Base-by-base conservation (phyloP, 2,329 filamentous ascomycete species). In the Rutstroemia sp. region DNA sequence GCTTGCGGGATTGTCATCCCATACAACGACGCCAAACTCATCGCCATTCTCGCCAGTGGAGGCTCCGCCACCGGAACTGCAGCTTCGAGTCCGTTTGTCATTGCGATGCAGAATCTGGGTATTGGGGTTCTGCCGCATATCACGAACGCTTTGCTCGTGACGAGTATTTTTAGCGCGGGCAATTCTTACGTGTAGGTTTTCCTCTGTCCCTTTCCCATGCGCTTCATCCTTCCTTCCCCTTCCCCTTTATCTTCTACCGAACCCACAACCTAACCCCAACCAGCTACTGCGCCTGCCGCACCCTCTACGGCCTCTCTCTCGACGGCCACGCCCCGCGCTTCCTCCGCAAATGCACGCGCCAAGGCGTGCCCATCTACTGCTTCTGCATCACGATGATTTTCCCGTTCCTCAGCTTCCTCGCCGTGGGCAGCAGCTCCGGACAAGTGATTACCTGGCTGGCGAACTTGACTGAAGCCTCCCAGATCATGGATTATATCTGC, bases 321-420 rank as follows among this genome's bases (percentile, higher is more conserved):
- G 83, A 79, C 49, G 81, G 82, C 5, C 83, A 88, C 51, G 86
- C 87, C 0, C 86, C 86, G 0, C 71, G 68, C 10, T 69, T 82
- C 60, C 84, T 88, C 5, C 77, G 76, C 1, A 80, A 73, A 47
- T 88, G 83, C 67, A 87, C 82, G 0, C 78, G 73, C 51, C 74
- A 72, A 7, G 87, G 87, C 23, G 84, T 78, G 3, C 66, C 64
- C 3, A 58, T 64, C 38, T 90, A 63, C 88, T 89, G 72, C 87
- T 84, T 67, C 85, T 90, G 48, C 61, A 69, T 9, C 68, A 84
- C 30, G 82, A 87, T 4, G 77, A 89, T 52, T 65, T 81, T 92
- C 64, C 81, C 85, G 0, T 75, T 92, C 8, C 73, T 94, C 9
- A 80, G 83, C 4, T 92, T 91, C 68, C 77, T 92, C 25, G 84